Percentiles rank a stretch among this genome's conserved stretches.
Conservation (phyloP, 805 yeast species). For the Blastobotrys terrestris region DNA sequence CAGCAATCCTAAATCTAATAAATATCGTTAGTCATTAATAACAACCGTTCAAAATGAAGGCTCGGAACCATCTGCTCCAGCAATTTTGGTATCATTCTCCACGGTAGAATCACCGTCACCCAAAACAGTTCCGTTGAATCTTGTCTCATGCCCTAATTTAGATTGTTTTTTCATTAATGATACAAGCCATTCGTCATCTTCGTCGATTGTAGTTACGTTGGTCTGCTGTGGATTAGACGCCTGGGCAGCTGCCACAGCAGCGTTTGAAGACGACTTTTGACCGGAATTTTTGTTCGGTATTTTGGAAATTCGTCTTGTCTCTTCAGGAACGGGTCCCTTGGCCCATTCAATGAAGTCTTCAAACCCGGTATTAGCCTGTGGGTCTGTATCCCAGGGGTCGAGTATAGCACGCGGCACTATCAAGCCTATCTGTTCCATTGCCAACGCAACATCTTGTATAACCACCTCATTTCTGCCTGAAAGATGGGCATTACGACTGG, state of each 20-base stretch:
- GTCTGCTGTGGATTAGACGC: slow-evolving; percentile 4
- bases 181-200: slow-evolving; percentile 29
- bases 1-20: too few species aligned
- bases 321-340: slow-evolving; percentile 39
- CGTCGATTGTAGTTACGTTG: background rate
- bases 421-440: slow-evolving; percentile 57
- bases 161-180: slow-evolving; percentile 27
- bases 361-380: slow-evolving; percentile 42
- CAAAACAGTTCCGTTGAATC: slow-evolving; percentile 29
- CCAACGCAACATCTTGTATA: slow-evolving; percentile 65
- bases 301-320: slow-evolving; percentile 33
- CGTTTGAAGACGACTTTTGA: slow-evolving; percentile 1
- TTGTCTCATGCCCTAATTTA: slow-evolving; percentile 30
- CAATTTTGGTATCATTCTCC: slow-evolving; percentile 10
- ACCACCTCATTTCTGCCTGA: slow-evolving; percentile 42
- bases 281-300: slow-evolving; percentile 5
- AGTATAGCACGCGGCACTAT: slow-evolving; percentile 51
- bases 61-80: slow-evolving; percentile 15
- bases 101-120: slow-evolving; percentile 1
- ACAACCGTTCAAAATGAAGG: background rate
- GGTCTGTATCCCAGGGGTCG: slow-evolving; percentile 45
- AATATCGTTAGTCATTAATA: background rate
- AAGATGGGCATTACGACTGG: slow-evolving; percentile 44
- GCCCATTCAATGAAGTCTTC: slow-evolving; percentile 53
- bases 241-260: slow-evolving; percentile 3